Percentiles rank a stretch among this genome's conserved stretches.
These are phyloP conservation scores for Straminergon stramineum DNA, from an alignment of 225 moss, liverwort and hornwort genomes.

Conservation along the genomic window DNA sequence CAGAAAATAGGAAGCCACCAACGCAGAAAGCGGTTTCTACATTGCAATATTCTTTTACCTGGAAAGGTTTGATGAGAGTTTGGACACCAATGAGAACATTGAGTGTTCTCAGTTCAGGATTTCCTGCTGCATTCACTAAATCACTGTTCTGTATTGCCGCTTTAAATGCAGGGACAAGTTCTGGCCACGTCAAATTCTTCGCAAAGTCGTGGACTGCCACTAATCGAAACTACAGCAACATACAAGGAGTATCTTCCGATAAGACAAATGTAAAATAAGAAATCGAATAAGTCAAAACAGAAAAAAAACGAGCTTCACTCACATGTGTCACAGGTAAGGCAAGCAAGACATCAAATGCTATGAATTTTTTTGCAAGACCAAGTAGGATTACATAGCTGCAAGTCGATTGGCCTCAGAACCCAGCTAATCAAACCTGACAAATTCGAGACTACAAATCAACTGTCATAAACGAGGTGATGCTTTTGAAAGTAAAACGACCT, in stretches of 20 bases:
- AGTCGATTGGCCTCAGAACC: background rate
- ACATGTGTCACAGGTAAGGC: background rate
- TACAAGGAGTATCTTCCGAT: background rate
- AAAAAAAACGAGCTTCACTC: background rate
- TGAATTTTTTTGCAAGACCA: background rate
- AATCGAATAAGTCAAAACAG: background rate
- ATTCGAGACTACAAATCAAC: background rate
- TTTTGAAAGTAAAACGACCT: background rate
- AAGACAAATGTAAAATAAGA: background rate
- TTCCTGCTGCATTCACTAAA: slow-evolving; percentile 53
- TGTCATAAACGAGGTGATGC: background rate
- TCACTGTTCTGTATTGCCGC: slow-evolving; percentile 77
- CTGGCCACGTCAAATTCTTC: slow-evolving; percentile 65
- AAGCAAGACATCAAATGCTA: background rate
- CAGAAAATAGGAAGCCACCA: background rate
- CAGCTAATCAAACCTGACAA: background rate
- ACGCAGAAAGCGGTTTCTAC: background rate
- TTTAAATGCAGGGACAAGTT: slow-evolving; percentile 82
- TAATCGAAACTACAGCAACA: slow-evolving; percentile 60
- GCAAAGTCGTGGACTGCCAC: slow-evolving; percentile 81
- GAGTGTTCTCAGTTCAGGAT: slow-evolving; percentile 60
- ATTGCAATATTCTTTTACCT: slow-evolving; percentile 32
- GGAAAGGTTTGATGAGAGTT: slow-evolving; percentile 83
- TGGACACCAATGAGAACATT: slow-evolving; percentile 80
- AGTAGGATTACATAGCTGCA: background rate